Evolutionary conservation across 106 monocot genomes (phyloP), one percentile per base, ranked within the genome.

Genomic region (Agapanthus africanus): DNA sequence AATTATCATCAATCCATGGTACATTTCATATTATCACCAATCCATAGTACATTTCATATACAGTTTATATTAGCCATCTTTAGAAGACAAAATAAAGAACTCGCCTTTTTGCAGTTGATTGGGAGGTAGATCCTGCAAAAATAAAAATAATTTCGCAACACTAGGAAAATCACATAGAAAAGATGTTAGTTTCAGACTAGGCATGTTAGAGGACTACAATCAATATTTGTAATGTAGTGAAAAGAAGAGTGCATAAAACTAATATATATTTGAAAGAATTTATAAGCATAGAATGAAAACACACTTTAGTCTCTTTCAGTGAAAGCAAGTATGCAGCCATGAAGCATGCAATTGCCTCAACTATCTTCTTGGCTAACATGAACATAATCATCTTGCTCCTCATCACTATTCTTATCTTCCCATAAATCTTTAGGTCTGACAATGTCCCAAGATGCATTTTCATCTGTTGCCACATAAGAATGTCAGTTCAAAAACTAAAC

Each of bases 241-340:
- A 15, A 19, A 5, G 19, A 3, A 47, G 19, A 47, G 3, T 2
- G 46, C n/a, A n/a, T n/a, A n/a, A n/a, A n/a, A n/a, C n/a, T n/a
- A n/a, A n/a, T n/a, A n/a, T n/a, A n/a, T n/a, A n/a, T n/a, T n/a
- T n/a, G n/a, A n/a, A n/a, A n/a, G n/a, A n/a, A n/a, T n/a, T n/a
- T n/a, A n/a, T n/a, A n/a, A n/a, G n/a, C n/a, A n/a, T 47, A 47
- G 46, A 47, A 47, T 15, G 13, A 47, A 47, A 66, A 44, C 75
- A 63, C 80, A 95, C 95, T 67, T 95, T 95, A 35, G 88, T 84
- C 73, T 88, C 67, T 63, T 91, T 84, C 15, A 95, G 72, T n/a
- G 95, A 95, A 35, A 84, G 57, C 61, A 95, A 57, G 67, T 91
- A 95, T 32, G 91, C 75, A 69, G 95, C 88, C 83, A 91, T 91